These are phyloP conservation scores for Lentinus brumalis DNA, from an alignment of 768 basidiomycete genomes.

Conservation along the genomic window DNA sequence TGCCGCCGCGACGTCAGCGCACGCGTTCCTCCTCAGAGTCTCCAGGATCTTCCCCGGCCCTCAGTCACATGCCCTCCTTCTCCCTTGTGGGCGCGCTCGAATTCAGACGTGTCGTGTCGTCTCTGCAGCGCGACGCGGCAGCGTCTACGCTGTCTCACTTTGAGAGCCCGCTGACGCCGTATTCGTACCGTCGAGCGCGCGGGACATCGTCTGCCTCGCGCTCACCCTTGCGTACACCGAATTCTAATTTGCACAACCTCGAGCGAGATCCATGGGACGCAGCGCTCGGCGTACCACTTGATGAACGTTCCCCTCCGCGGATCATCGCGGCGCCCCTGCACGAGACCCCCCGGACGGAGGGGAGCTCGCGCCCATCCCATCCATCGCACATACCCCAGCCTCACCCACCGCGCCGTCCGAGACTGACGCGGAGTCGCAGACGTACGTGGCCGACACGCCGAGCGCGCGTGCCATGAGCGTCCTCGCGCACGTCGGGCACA, in stretches of 20 bases:
- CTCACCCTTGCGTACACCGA: conserved; percentile 28
- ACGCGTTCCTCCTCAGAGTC: conserved; percentile 49
- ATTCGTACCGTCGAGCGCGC: conserved; percentile 25
- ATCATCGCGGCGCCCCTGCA: conserved; percentile 33
- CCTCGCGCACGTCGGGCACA: conserved; percentile 50
- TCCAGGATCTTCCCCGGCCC: conserved; percentile 41
- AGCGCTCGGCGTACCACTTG: conserved; percentile 50
- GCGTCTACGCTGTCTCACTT: conserved; percentile 61
- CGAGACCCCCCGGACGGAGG: conserved; percentile 4
- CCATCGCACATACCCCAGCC: conserved; percentile 57
- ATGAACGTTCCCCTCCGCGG: conserved; percentile 47
- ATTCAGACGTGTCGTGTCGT: conserved; percentile 88
- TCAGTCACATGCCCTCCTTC: conserved; percentile 72
- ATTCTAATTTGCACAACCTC: conserved; percentile 9
- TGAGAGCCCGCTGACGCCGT: conserved; percentile 68
- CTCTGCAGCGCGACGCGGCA: conserved; percentile 71
- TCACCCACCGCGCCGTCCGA: conserved; percentile 43
- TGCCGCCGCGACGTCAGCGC: conserved; percentile 44
- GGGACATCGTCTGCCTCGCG: conserved; percentile 37
- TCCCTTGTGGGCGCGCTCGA: conserved; percentile 95
- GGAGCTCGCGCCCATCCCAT: conserved; percentile 37
- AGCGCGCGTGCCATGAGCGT: conserved; percentile 36
- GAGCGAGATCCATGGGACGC: conserved; percentile 53
- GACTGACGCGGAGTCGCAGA: conserved; percentile 48
- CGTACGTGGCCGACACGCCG: conserved; percentile 40